Evolutionary conservation across 257 asterid species (phyloP), one percentile per base, ranked within the genome.

Genomic region (Solanum piurae): DNA sequence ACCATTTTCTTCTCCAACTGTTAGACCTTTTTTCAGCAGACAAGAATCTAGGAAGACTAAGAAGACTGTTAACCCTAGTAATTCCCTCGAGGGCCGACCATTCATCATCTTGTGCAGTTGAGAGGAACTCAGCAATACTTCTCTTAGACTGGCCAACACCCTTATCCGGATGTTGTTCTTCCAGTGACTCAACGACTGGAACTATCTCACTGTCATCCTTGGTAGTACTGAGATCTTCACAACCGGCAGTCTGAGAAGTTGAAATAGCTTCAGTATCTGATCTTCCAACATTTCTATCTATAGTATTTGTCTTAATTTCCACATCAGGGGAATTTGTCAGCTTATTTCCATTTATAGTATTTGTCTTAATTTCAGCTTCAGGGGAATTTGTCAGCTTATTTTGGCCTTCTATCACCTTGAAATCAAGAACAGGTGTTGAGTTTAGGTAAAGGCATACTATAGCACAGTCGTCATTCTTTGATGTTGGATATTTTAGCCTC

Each of bases 61-160:
- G 97, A 71, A 97, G 94, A 90, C 99, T 97, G 87, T 97, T 97
- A 21, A 95, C 99, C 80, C 99, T 91, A 7, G 98, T 92, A 36
- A 97, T 88, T 12, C 99, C 99, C 90, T 96, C 98, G 0, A 97
- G 95, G 2, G 99, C 99, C 5, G 99, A 93, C 99, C 99, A 97
- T 62, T 96, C 99, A 10, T 96, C 99, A 0, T 97, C 98, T 80
- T 96, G 98, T 4, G 96, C 93, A 16, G 93, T 91, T 33, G 95
- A 94, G 33, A 97, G 94, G 90, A 96, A 95, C 94, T 97, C 99
- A 0, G 98, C 99, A 31, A 97, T 90, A 93, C 98, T 97, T 91
- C 99, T 92, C 93, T 93, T 97, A 0, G 99, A 96, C 90, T 94
- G 98, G 12, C 94, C 98, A 9, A 90, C 20, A 84, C 85, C 83